Evolutionary conservation across 2,329 filamentous ascomycete species (phyloP).

Genomic region (Hymenoscyphus linearis): DNA sequence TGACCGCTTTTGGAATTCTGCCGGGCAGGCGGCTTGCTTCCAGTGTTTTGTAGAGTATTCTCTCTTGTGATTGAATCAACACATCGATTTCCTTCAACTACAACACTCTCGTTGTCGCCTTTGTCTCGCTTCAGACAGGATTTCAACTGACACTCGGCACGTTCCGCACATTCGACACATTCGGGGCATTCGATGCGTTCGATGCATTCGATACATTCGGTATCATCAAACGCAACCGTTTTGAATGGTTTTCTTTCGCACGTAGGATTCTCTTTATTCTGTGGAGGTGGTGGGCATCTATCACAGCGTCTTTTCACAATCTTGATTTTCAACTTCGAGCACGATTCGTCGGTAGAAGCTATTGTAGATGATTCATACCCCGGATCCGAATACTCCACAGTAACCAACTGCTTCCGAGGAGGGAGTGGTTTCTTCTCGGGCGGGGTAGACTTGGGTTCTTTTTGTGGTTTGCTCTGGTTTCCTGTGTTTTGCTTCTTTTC

Average conservation of each 20-base stretch:
- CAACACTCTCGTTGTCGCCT: background rate
- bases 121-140: conserved; percentile 1
- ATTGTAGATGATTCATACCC: background rate
- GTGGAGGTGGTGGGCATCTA: background rate
- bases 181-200: no score
- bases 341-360: background rate
- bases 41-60: conserved; percentile 2
- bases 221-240: background rate
- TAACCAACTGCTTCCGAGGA: background rate
- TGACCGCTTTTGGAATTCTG: background rate
- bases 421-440: background rate
- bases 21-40: background rate
- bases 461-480: background rate
- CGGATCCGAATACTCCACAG: conserved; percentile 1
- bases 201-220: no score
- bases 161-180: no score
- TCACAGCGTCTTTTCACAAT: background rate
- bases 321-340: background rate
- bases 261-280: background rate
- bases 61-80: conserved; percentile 2
- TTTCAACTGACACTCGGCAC: background rate
- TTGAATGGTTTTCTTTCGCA: background rate
- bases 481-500: background rate
- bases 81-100: background rate
- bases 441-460: background rate